These are phyloP conservation scores for Powellomyces hirtus DNA, from an alignment of 192 early-diverging fungal genomes.

Conservation along the genomic window DNA sequence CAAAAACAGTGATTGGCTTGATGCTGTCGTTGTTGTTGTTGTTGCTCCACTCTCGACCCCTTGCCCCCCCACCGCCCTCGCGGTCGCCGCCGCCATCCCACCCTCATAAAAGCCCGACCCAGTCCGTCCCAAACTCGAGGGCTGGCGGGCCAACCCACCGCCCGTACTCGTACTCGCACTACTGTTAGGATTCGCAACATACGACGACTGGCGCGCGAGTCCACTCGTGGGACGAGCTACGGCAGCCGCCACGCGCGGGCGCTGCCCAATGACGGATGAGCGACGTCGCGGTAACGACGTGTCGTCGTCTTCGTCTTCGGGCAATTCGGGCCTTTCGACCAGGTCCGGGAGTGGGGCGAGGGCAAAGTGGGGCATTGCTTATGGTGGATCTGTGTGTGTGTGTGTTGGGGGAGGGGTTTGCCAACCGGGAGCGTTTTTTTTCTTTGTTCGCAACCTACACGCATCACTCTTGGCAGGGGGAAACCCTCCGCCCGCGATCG, in stretches of 20 bases:
- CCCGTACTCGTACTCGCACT: too few relatives aligned
- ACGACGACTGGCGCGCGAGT: not conserved
- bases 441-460: too few relatives aligned
- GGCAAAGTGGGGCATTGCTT: not conserved
- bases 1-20: too few relatives aligned
- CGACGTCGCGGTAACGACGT: not conserved
- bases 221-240: not conserved
- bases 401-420: too few relatives aligned
- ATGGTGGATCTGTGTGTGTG: too few relatives aligned
- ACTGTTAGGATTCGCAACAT: too few relatives aligned
- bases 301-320: not conserved
- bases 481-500: too few relatives aligned
- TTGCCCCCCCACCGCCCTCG: not conserved
- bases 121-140: not conserved
- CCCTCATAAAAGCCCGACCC: not conserved
- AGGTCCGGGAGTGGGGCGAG: not conserved
- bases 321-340: not conserved
- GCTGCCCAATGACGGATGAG: not conserved
- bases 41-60: too few relatives aligned
- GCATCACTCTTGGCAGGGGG: too few relatives aligned
- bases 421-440: too few relatives aligned
- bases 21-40: too few relatives aligned
- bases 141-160: not conserved
- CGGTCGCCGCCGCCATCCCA: not conserved
- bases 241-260: not conserved